phyloP scores from a whole-genome alignment of 768 basidiomycete species.

The Hypholoma sublateritium region DNA sequence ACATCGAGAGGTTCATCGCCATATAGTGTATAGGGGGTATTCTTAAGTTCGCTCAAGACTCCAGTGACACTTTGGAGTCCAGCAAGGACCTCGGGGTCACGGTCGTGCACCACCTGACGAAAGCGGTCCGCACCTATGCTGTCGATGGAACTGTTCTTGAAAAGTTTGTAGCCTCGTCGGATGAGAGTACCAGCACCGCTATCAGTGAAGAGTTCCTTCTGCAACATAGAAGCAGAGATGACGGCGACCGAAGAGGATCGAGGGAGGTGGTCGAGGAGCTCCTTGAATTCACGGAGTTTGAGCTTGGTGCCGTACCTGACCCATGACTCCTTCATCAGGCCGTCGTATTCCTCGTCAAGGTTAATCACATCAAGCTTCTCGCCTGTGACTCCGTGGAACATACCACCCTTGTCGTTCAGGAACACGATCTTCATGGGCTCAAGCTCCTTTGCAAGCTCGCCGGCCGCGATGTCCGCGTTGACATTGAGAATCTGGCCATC shows the following conservation, averaged over 20 bases:
- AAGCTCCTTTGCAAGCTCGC: constrained; percentile 95
- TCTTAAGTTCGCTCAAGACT: constrained; percentile 78
- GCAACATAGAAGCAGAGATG: constrained; percentile 88
- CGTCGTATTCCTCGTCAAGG: constrained; percentile 97
- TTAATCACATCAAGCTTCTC: constrained; percentile 97
- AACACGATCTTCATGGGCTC: constrained; percentile 99
- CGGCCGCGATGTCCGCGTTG: constrained; percentile 98
- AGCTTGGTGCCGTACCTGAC: constrained; percentile 99
- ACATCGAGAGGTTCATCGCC: constrained; percentile 98
- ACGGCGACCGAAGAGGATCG: constrained; percentile 98
- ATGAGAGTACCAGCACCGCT: constrained; percentile 97
- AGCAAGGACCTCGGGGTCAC: constrained; percentile 86
- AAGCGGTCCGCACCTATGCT: constrained; percentile 90
- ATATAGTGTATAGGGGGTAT: constrained; percentile 89
- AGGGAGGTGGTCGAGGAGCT: constrained; percentile 95
- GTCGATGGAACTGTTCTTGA: constrained; percentile 83
- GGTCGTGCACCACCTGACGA: constrained; percentile 92
- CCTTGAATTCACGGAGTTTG: constrained; percentile 98
- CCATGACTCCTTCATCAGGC: constrained; percentile 97
- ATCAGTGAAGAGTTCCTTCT: constrained; percentile 99
- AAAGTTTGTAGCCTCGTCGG: constrained; percentile 96
- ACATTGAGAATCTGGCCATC: constrained; percentile 99
- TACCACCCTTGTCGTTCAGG: constrained; percentile 96
- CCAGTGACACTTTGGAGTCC: constrained; percentile 87
- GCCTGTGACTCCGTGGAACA: constrained; percentile 96